phyloP scores from a whole-genome alignment of 78 protist species.

The Dictyostelium brefeldianum region DNA sequence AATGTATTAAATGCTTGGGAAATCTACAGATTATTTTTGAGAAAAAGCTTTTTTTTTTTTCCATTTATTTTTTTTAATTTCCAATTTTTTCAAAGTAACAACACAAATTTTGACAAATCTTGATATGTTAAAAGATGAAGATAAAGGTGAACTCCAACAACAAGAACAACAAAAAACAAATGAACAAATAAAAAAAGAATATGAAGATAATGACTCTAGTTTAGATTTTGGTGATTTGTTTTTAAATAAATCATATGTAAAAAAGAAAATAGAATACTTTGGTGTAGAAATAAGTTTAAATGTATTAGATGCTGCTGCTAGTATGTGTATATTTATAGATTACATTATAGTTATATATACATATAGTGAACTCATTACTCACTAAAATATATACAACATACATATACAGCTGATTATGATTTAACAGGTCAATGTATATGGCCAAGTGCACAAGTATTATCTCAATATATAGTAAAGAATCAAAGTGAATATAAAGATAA shows the following conservation, averaged over 20 bases:
- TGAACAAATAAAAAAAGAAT: neutral
- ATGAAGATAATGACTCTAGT: conserved; percentile 19
- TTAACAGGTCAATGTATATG: conserved; percentile 73
- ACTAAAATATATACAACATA: no score
- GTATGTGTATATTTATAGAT: conserved; percentile 1
- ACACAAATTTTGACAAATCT: neutral
- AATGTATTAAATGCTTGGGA: no score
- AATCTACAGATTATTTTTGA: no score
- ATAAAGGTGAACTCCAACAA: neutral
- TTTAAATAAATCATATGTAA: conserved; percentile 32
- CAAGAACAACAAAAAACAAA: neutral
- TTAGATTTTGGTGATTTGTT: conserved; percentile 38
- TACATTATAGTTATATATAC: no score
- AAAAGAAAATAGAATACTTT: conserved; percentile 36
- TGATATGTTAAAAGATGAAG: conserved; percentile 8
- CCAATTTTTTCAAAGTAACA: no score
- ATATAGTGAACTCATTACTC: no score
- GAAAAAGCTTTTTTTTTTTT: no score
- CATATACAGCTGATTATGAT: conserved; percentile 33
- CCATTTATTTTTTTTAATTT: no score
- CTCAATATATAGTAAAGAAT: conserved; percentile 50
- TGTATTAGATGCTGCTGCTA: conserved; percentile 48
- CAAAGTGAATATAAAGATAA: neutral
- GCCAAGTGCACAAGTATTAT: conserved; percentile 52
- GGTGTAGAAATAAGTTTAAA: conserved; percentile 21